Evolutionary conservation across 228 moss, liverwort and hornwort genomes (phyloP).

Genomic region (Sphagnum magellanicum): DNA sequence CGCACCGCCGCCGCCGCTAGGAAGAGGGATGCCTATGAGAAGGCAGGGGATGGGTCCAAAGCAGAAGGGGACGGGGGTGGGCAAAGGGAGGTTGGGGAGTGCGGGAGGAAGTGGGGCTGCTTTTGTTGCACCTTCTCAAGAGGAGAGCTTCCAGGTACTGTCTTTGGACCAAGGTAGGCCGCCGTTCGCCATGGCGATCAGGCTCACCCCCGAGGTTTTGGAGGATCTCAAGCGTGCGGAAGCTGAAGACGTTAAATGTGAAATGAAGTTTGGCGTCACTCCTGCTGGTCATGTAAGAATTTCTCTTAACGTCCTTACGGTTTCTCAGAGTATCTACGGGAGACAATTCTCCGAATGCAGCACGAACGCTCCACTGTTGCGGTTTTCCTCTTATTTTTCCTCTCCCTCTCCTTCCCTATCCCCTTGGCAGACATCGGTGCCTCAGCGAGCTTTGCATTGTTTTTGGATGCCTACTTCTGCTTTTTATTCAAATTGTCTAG

Average conservation of each 20-base stretch:
- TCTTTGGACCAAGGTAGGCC: conserved; percentile 36
- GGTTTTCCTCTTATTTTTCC: not conserved
- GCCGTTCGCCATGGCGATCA: conserved; percentile 89
- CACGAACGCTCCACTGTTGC: too few relatives aligned
- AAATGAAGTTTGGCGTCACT: conserved; percentile 74
- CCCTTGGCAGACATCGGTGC: not conserved
- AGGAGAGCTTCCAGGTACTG: conserved; percentile 79
- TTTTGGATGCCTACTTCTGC: not conserved
- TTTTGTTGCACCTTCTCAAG: conserved; percentile 20
- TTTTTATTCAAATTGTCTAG: not conserved
- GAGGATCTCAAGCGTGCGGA: conserved; percentile 73
- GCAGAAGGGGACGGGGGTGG: conserved; percentile 21
- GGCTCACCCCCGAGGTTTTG: conserved; percentile 77
- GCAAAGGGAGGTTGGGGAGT: conserved; percentile 22
- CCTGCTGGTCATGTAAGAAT: conserved; percentile 59
- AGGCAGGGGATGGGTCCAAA: conserved; percentile 29
- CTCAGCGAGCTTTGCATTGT: not conserved
- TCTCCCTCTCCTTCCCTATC: not conserved
- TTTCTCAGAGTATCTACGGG: not conserved
- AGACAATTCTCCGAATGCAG: not conserved
- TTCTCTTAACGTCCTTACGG: not conserved
- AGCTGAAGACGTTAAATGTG: conserved; percentile 55
- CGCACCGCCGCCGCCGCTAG: conserved; percentile 50
- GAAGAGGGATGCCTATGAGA: conserved; percentile 47
- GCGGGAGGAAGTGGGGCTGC: conserved; percentile 3